phyloP scores from a whole-genome alignment of 2,329 filamentous ascomycete genomes.

The Pseudovirgaria hyperparasitica region DNA sequence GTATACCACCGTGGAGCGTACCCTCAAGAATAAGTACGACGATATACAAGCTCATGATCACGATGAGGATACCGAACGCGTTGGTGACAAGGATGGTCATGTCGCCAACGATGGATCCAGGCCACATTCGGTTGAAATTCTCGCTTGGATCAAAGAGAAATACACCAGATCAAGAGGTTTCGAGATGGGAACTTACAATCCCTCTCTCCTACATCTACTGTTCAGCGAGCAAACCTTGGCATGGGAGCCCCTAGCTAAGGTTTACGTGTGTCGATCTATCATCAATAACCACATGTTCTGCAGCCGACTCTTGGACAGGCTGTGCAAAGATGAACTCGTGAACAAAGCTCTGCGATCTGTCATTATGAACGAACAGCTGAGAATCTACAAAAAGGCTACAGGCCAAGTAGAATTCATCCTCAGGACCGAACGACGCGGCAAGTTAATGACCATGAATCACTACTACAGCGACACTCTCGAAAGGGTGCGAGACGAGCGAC shows the following conservation, averaged over 20 bases:
- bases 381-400: slow-evolving; percentile 36
- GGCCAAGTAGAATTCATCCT: slow-evolving; percentile 40
- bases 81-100: too few relatives aligned
- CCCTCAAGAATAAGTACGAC: too few relatives aligned
- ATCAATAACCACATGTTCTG: slow-evolving; percentile 42
- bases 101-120: too few relatives aligned
- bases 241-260: slow-evolving; percentile 37
- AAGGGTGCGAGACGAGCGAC: slow-evolving; percentile 23
- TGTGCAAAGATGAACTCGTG: slow-evolving; percentile 34
- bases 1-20: too few relatives aligned
- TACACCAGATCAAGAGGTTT: slow-evolving; percentile 38
- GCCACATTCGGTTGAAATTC: too few relatives aligned
- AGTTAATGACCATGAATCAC: slow-evolving; percentile 39
- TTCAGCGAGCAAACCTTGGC: slow-evolving; percentile 44
- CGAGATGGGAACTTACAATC: slow-evolving; percentile 39
- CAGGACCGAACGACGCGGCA: slow-evolving; percentile 34
- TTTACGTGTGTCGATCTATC: slow-evolving; percentile 41
- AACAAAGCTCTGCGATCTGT: slow-evolving; percentile 28
- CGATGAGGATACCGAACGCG: too few relatives aligned
- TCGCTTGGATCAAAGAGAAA: slow-evolving; percentile 30
- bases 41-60: too few relatives aligned
- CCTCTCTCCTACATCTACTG: slow-evolving; percentile 27
- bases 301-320: slow-evolving; percentile 23
- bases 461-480: slow-evolving; percentile 38
- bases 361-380: slow-evolving; percentile 33